Evolutionary conservation across 1,284 basidiomycete species (phyloP), one percentile per base, ranked within the genome.

Genomic region (Psilocybe mexicana): DNA sequence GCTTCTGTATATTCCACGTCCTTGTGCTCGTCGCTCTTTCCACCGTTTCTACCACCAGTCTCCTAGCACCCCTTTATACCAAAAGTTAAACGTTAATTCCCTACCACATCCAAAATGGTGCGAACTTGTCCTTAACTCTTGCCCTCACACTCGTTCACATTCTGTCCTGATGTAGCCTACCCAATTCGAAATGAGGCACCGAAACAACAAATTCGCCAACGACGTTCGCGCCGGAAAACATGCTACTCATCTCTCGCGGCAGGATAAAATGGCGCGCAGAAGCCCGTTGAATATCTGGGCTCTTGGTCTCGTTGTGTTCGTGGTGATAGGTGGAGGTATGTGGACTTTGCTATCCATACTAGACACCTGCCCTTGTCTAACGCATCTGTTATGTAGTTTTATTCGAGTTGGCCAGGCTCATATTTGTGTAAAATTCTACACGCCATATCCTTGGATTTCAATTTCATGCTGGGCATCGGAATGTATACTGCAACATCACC

Each of bases 151-250:
- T 36, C 48, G 43, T 33, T 49, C 26, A 43, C 23, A 36, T 7
- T 35, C 1, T 12, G 23, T 50, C 40, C 33, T 35, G 2, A 8
- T 8, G 45, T 46, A 86, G 84, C 84, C 84, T 48, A 86, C 88
- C 55, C 82, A 87, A 76, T 91, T 90, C 72, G 90, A 93, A 70
- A 80, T 92, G 76, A 85, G 88, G 64, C 83, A 86, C 69, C 83
- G 84, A 72, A 93, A 92, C 71, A 80, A 80, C 55, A 87, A 90
- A 72, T 93, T 92, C 72, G 87, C 87, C 43, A 83, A 79, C 60
- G 84, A 86, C 62, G 85, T 83, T 61, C 82, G 81, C 61, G 73
- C 82, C 45, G 90, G 90, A 65, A 92, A 90, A 77, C 89, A 89
- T 54, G 83, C 87, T 1, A 81, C 83, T 55, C 87, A 88, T 63